Evolutionary conservation across 805 yeast genomes (phyloP).

Genomic region (Candida railenensis): DNA sequence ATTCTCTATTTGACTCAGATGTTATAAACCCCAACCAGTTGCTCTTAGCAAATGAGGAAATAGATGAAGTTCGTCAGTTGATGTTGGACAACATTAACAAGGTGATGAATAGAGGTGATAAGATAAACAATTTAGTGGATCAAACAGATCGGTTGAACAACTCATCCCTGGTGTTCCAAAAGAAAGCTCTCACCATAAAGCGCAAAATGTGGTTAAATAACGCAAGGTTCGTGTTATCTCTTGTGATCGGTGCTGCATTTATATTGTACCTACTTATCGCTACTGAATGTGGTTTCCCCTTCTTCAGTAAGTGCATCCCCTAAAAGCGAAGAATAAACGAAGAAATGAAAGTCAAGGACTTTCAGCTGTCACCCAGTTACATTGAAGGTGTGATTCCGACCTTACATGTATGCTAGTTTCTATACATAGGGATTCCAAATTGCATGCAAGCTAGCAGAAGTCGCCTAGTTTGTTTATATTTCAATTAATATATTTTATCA

Average conservation of each 20-base stretch:
- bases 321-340: too few species aligned
- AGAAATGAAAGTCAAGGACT: too few species aligned
- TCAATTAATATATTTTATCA: conserved; percentile 17
- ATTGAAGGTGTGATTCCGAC: too few species aligned
- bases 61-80: conserved; percentile 61
- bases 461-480: too few species aligned
- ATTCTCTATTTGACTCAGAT: conserved; percentile 11
- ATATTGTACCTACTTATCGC: conserved; percentile 49
- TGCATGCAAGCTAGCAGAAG: too few species aligned
- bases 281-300: conserved; percentile 54
- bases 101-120: conserved; percentile 75
- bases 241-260: conserved; percentile 16
- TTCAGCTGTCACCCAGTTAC: too few species aligned
- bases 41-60: conserved; percentile 49
- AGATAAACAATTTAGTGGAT: conserved; percentile 67
- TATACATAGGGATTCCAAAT: too few species aligned
- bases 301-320: conserved; percentile 39
- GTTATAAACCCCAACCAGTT: conserved; percentile 36
- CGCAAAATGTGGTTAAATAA: conserved; percentile 72
- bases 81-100: conserved; percentile 75
- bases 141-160: conserved; percentile 74
- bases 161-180: conserved; percentile 66
- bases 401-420: too few species aligned
- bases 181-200: conserved; percentile 61
- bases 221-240: conserved; percentile 39